Evolutionary conservation across 331 rosid genomes (phyloP).

Genomic region (Erythrophleum ivorense): DNA sequence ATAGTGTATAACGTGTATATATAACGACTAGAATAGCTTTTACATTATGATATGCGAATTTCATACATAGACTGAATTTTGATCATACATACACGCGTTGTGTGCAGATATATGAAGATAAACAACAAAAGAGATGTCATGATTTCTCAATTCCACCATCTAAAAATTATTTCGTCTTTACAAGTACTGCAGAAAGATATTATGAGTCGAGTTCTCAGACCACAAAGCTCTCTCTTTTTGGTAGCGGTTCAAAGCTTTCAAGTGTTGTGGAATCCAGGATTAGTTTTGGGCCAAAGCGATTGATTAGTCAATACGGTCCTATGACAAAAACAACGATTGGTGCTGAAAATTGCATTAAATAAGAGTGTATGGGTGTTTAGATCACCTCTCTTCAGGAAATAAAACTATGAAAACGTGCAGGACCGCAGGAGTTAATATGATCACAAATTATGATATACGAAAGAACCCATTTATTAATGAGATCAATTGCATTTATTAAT

Average conservation of each 20-base stretch:
- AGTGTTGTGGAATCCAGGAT: not conserved
- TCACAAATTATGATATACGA: not conserved
- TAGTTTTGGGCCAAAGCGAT: not conserved
- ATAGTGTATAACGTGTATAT: too few relatives aligned
- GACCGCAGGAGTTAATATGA: not conserved
- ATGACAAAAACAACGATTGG: too few relatives aligned
- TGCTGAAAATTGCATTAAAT: not conserved
- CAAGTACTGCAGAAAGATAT: slow-evolving; percentile 43
- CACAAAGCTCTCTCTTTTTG: not conserved
- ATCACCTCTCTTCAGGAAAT: not conserved
- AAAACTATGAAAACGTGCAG: too few relatives aligned
- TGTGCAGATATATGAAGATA: too few relatives aligned
- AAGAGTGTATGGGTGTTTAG: too few relatives aligned
- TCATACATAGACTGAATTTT: too few relatives aligned
- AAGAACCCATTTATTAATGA: not conserved
- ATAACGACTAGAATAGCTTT: too few relatives aligned
- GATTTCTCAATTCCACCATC: slow-evolving; percentile 37
- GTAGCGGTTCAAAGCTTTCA: not conserved
- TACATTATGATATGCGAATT: too few relatives aligned
- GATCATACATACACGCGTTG: too few relatives aligned
- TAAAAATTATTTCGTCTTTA: slow-evolving; percentile 56
- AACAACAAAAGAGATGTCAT: not conserved
- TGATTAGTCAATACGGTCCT: not conserved
- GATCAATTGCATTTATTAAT: not conserved
- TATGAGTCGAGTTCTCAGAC: not conserved